A percentile compares a stretch with the other conserved stretches of the same genome.
These are phyloP conservation scores for Rhodotorula paludigena DNA, from an alignment of 768 basidiomycete species.

Conservation along the genomic window DNA sequence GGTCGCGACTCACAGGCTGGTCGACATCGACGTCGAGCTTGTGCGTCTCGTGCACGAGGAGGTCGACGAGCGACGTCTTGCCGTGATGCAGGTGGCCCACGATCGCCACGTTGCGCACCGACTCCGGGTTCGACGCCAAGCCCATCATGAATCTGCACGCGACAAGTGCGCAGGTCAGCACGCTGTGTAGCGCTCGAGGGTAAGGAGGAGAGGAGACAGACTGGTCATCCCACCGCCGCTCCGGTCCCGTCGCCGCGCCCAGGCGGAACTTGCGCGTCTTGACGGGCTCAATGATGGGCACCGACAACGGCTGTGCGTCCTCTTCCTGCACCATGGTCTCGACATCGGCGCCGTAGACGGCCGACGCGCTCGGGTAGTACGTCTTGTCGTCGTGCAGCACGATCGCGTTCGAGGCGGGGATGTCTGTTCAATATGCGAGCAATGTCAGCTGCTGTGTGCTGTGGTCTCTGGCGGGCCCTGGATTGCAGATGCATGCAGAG, in stretches of 20 bases:
- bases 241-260: constrained; percentile 75
- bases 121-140: constrained; percentile 83
- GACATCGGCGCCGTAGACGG: constrained; percentile 88
- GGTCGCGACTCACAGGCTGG: constrained; percentile 58
- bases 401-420: constrained; percentile 60
- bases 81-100: constrained; percentile 97
- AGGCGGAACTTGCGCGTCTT: constrained; percentile 92
- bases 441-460: not conserved
- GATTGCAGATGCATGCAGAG: not conserved
- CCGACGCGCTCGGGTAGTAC: constrained; percentile 88
- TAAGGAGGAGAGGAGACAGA: constrained; percentile 49
- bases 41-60: constrained; percentile 95
- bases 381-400: constrained; percentile 95
- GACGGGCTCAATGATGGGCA: constrained; percentile 91
- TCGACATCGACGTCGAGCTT: constrained; percentile 91
- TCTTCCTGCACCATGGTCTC: constrained; percentile 98
- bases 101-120: constrained; percentile 91
- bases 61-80: constrained; percentile 93
- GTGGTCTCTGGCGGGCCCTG: not conserved
- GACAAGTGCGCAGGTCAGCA: constrained; percentile 6
- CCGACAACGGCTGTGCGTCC: constrained; percentile 87
- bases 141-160: constrained; percentile 74
- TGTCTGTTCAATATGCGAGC: constrained; percentile 50
- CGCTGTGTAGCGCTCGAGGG: not conserved
- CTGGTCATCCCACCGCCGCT: constrained; percentile 97